Evolutionary conservation across 2,329 filamentous ascomycete species (phyloP).

Genomic region (Claviceps spartinae): DNA sequence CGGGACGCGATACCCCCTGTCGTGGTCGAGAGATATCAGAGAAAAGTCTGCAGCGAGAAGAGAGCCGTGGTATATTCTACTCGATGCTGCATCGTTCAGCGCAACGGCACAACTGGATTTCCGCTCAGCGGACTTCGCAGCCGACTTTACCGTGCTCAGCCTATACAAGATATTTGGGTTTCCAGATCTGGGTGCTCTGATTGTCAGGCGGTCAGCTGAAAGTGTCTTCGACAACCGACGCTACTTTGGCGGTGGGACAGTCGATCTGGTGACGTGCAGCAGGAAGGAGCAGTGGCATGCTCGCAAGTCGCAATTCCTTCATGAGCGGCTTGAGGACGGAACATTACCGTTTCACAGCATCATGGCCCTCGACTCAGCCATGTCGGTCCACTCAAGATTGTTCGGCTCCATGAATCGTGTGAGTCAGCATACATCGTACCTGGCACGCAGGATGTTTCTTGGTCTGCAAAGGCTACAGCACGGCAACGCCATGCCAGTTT

Average conservation of each 20-base stretch:
- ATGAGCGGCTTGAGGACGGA: slow-evolving; percentile 80
- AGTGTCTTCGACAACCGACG: slow-evolving; percentile 49
- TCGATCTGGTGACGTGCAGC: slow-evolving; percentile 73
- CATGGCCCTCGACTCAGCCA: slow-evolving; percentile 62
- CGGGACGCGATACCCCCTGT: slow-evolving; percentile 57
- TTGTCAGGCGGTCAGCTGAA: slow-evolving; percentile 61
- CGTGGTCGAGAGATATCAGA: slow-evolving; percentile 47
- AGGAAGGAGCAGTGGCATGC: slow-evolving; percentile 68
- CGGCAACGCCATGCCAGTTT: slow-evolving; percentile 51
- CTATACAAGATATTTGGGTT: slow-evolving; percentile 99
- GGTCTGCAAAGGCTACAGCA: slow-evolving; percentile 51
- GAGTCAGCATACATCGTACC: slow-evolving; percentile 54
- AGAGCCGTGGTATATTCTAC: slow-evolving; percentile 45
- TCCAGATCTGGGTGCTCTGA: slow-evolving; percentile 73
- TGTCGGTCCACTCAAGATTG: slow-evolving; percentile 53
- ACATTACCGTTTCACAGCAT: slow-evolving; percentile 87
- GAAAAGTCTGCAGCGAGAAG: slow-evolving; percentile 8
- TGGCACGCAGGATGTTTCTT: slow-evolving; percentile 45
- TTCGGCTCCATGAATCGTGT: slow-evolving; percentile 60
- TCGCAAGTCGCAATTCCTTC: slow-evolving; percentile 55
- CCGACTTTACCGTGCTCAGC: slow-evolving; percentile 79
- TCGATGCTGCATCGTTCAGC: slow-evolving; percentile 73
- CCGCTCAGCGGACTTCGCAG: slow-evolving; percentile 42
- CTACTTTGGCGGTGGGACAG: slow-evolving; percentile 92
- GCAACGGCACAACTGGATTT: slow-evolving; percentile 68